Conservation (phyloP, 2,329 filamentous ascomycete genomes). For the Colletotrichum filicis region DNA sequence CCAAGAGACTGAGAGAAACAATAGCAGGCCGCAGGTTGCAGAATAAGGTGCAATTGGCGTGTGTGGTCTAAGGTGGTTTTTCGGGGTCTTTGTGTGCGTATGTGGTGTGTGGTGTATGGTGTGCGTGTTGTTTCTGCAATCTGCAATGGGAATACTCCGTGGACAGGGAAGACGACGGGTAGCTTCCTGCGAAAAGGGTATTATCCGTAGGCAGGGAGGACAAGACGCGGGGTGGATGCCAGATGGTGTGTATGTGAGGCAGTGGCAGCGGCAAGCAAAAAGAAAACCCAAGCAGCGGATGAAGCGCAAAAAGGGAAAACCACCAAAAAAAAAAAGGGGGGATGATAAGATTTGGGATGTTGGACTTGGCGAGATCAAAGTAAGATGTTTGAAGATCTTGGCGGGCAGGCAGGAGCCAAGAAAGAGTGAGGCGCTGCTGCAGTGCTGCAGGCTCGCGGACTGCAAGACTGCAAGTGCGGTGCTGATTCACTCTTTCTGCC, state of each 20-base stretch:
- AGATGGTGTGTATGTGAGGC: not conserved
- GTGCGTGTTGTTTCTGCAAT: conserved; percentile 3
- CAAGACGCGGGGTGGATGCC: not conserved
- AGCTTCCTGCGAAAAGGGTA: not conserved
- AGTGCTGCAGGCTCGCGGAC: not conserved
- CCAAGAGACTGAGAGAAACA: not conserved
- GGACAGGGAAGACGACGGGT: conserved; percentile 5
- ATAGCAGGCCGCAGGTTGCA: not conserved
- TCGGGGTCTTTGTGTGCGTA: conserved; percentile 19
- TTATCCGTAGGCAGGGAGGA: not conserved
- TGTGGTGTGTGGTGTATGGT: conserved; percentile 13
- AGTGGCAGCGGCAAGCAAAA: conserved; percentile 7
- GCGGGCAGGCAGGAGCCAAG: conserved; percentile 1
- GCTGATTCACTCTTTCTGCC: not conserved
- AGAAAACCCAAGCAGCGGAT: not conserved
- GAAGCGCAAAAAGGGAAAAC: not conserved
- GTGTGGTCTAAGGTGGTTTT: conserved; percentile 32
- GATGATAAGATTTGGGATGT: conserved; percentile 10
- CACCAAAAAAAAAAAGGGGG: not conserved
- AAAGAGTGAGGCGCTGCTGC: conserved; percentile 8
- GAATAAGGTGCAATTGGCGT: conserved; percentile 24
- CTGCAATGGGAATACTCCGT: not conserved
- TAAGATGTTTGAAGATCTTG: conserved; percentile 26
- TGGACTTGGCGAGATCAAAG: conserved; percentile 22
- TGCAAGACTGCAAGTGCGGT: not conserved